These are phyloP conservation scores for Striga asiatica DNA, from an alignment of 257 asterid species.

Conservation along the genomic window DNA sequence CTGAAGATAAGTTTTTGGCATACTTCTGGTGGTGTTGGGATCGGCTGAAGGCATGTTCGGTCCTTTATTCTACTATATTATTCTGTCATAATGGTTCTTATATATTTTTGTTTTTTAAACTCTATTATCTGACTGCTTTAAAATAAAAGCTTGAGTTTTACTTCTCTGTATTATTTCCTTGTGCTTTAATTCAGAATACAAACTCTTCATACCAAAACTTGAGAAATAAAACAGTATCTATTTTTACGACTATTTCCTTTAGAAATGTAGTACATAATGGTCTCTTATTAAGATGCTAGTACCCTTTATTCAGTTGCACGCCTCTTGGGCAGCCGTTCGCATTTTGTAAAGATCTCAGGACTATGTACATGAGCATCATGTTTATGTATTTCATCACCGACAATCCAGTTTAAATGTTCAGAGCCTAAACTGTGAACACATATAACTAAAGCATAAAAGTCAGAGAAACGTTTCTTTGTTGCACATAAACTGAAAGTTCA, in stretches of 20 bases:
- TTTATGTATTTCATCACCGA: neutral
- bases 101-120: no score
- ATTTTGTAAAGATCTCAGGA: neutral
- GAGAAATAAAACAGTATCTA: neutral
- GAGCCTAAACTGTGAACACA: neutral
- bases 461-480: neutral
- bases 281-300: neutral
- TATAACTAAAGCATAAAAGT: neutral
- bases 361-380: neutral
- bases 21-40: conserved; percentile 96
- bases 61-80: neutral
- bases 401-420: no score
- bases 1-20: conserved; percentile 76
- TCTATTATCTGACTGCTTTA: no score
- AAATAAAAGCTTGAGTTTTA: conserved; percentile 1
- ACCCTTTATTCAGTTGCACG: conserved; percentile 4
- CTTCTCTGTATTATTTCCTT: no score
- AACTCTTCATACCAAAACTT: no score
- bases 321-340: neutral
- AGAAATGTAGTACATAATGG: neutral
- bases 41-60: conserved; percentile 59
- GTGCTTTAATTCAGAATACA: no score
- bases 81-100: neutral
- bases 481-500: neutral
- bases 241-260: neutral